Conservation (phyloP, 2,329 filamentous ascomycete genomes). For the Penicillium sp. region DNA sequence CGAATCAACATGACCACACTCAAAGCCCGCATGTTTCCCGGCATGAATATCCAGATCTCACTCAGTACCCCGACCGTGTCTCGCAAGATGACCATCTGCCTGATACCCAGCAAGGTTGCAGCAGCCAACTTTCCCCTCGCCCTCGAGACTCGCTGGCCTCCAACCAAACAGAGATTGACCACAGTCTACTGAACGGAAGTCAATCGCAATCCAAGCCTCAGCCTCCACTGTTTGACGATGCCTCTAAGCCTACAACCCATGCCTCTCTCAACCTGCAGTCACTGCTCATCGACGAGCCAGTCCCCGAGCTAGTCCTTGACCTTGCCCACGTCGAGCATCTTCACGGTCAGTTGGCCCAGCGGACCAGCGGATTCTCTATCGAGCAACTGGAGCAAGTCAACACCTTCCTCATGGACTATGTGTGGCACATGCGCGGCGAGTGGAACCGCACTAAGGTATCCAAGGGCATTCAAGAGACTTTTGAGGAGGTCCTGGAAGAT, state of each 20-base stretch:
- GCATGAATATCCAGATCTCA: conserved; percentile 56
- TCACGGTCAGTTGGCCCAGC: conserved; percentile 62
- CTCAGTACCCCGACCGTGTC: conserved; percentile 49
- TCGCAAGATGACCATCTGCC: conserved; percentile 60
- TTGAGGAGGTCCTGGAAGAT: conserved; percentile 65
- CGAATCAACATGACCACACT: conserved; percentile 66
- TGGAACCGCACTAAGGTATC: conserved; percentile 81
- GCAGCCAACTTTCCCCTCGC: conserved; percentile 34
- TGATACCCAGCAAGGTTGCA: conserved; percentile 59
- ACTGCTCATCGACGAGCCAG: conserved; percentile 32
- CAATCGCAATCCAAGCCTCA: conserved; percentile 40
- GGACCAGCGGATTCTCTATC: conserved; percentile 76
- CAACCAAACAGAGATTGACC: conserved; percentile 19
- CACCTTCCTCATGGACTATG: conserved; percentile 81
- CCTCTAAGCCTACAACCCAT: conserved; percentile 26
- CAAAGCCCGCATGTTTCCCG: conserved; percentile 56
- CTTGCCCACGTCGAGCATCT: conserved; percentile 56
- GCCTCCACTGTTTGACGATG: conserved; percentile 42
- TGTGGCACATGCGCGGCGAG: conserved; percentile 77
- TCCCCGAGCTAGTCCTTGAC: conserved; percentile 44
- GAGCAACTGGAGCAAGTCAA: conserved; percentile 96
- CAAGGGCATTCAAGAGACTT: conserved; percentile 62
- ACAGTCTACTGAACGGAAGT: conserved; percentile 32
- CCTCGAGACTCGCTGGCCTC: conserved; percentile 19
- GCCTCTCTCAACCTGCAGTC: conserved; percentile 32